These are phyloP conservation scores for Clarireedia homoeocarpa DNA, from an alignment of 2,329 filamentous ascomycete genomes.

Conservation along the genomic window DNA sequence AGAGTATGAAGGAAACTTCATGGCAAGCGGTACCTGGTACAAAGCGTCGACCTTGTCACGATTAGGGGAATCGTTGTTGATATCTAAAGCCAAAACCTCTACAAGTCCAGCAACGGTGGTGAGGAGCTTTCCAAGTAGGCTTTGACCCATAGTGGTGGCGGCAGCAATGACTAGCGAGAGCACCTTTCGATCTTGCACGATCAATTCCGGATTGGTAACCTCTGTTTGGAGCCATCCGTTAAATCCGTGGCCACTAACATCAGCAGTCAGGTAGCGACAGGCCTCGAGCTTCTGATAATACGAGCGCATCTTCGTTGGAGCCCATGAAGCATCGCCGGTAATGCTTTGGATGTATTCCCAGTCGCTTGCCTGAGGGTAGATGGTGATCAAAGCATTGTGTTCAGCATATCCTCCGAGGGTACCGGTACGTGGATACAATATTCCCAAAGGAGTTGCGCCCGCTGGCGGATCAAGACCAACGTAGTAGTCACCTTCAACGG, in stretches of 20 bases:
- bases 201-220: slow-evolving; percentile 11
- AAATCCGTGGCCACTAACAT: slow-evolving; percentile 23
- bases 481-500: slow-evolving; percentile 19
- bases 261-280: slow-evolving; percentile 33
- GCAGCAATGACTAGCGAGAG: neutral
- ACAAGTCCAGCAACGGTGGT: neutral
- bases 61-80: slow-evolving; percentile 9
- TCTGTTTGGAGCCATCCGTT: slow-evolving; percentile 26
- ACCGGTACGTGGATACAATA: slow-evolving; percentile 27
- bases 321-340: slow-evolving; percentile 21
- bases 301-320: slow-evolving; percentile 32
- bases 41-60: slow-evolving; percentile 14
- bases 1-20: slow-evolving; percentile 7
- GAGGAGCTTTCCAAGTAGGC: neutral
- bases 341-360: slow-evolving; percentile 19
- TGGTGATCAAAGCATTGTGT: slow-evolving; percentile 19
- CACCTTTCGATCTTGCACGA: slow-evolving; percentile 15
- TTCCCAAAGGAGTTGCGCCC: slow-evolving; percentile 21
- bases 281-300: slow-evolving; percentile 37
- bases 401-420: slow-evolving; percentile 25
- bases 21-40: slow-evolving; percentile 20
- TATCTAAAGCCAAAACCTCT: neutral
- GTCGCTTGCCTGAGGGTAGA: slow-evolving; percentile 17
- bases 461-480: slow-evolving; percentile 21
- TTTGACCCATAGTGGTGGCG: neutral